Conservation (phyloP, 2,329 filamentous ascomycete genomes). For the Huntiella decipiens region DNA sequence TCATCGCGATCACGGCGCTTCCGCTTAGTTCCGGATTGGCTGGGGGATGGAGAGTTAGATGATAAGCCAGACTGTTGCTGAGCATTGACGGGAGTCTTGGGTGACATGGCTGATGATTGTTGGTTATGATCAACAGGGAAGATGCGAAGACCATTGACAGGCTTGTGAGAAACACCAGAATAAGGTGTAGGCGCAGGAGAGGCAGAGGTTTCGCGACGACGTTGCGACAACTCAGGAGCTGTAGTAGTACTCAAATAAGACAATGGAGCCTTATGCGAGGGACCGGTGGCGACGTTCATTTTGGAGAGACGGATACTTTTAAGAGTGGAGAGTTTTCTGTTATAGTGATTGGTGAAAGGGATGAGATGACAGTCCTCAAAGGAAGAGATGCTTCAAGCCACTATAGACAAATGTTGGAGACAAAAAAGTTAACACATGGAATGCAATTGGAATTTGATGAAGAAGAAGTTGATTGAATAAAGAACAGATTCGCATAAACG, state of each 20-base stretch:
- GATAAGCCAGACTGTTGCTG: not conserved
- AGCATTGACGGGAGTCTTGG: slow-evolving; percentile 8
- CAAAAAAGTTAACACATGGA: not conserved
- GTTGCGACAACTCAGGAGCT: no score
- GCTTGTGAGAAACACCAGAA: no score
- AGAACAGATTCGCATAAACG: not conserved
- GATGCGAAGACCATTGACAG: no score
- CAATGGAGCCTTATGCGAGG: not conserved
- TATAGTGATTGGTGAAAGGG: not conserved
- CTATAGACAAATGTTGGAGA: not conserved
- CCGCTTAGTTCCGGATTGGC: slow-evolving; percentile 27
- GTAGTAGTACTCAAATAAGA: no score
- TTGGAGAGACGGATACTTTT: no score
- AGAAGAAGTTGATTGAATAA: not conserved
- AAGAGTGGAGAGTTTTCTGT: not conserved
- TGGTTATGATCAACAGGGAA: no score
- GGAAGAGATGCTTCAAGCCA: not conserved
- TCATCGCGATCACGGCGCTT: slow-evolving; percentile 24
- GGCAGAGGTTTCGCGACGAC: no score
- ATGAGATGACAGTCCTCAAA: not conserved
- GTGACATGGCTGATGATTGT: slow-evolving; percentile 6
- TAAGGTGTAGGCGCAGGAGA: no score
- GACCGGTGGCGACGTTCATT: not conserved
- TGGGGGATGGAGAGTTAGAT: not conserved
- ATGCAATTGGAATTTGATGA: not conserved